phyloP scores from a whole-genome alignment of 768 basidiomycete species.

The Boletus rubescentipes region DNA sequence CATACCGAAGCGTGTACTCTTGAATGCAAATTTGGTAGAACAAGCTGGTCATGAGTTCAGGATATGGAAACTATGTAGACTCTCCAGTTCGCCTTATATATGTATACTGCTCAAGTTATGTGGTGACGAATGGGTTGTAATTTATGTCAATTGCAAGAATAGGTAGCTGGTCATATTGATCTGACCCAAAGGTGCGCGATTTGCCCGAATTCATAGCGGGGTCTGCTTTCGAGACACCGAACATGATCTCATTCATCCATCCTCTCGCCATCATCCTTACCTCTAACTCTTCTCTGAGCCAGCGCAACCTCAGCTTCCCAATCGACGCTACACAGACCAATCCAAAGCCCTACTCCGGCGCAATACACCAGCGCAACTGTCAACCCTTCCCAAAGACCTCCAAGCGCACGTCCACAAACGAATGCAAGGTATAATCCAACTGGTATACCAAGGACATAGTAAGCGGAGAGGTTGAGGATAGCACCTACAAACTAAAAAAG shows the following conservation, averaged over 20 bases:
- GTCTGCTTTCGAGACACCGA: background rate
- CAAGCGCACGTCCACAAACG: slow-evolving; percentile 50
- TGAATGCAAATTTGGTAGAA: no score
- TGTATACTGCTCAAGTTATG: no score
- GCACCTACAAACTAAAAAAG: slow-evolving; percentile 62
- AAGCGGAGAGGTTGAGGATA: slow-evolving; percentile 58
- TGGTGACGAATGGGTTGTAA: no score
- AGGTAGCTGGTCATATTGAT: no score
- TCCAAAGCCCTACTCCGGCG: slow-evolving; percentile 54
- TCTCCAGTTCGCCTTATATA: no score
- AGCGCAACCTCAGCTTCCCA: slow-evolving; percentile 59
- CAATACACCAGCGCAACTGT: slow-evolving; percentile 64
- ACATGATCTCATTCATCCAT: background rate
- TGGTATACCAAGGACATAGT: slow-evolving; percentile 84
- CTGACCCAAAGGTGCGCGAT: background rate
- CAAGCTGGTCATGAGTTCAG: no score
- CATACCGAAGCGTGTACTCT: no score
- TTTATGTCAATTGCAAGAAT: no score
- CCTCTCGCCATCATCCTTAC: slow-evolving; percentile 36
- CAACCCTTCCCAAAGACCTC: slow-evolving; percentile 85
- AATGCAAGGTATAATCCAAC: slow-evolving; percentile 80
- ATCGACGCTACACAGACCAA: slow-evolving; percentile 54
- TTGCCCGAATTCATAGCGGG: no score
- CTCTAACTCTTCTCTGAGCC: slow-evolving; percentile 35
- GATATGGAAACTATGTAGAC: no score